Evolutionary conservation across 2,329 filamentous ascomycete genomes (phyloP).

Genomic region (Septoria linicola): DNA sequence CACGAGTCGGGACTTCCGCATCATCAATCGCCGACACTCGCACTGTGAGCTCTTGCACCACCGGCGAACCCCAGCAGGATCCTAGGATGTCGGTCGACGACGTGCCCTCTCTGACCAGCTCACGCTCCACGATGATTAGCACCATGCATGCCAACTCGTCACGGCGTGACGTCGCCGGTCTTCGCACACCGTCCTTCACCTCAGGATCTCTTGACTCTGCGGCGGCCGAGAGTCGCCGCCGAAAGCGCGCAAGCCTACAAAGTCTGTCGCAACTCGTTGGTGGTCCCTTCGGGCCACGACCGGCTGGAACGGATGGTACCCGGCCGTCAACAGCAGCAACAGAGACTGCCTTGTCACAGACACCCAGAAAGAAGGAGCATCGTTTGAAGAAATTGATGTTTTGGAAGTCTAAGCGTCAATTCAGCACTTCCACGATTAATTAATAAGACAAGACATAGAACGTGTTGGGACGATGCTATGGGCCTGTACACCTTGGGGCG

Average conservation of each 20-base stretch:
- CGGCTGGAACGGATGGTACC: conserved; percentile 16
- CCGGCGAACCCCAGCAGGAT: conserved; percentile 73
- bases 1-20: conserved; percentile 70
- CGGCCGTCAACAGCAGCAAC: conserved; percentile 48
- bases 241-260: conserved; percentile 72
- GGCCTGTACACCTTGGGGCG: too few relatives aligned
- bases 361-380: conserved; percentile 66
- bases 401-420: conserved; percentile 61
- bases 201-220: conserved; percentile 42
- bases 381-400: conserved; percentile 75
- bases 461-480: too few relatives aligned
- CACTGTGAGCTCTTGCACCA: conserved; percentile 66
- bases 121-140: conserved; percentile 71
- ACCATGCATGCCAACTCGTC: conserved; percentile 56
- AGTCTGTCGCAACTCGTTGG: conserved; percentile 75
- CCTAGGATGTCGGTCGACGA: conserved; percentile 69
- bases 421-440: conserved; percentile 26
- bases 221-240: conserved; percentile 53
- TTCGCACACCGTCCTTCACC: conserved; percentile 43
- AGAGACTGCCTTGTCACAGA: conserved; percentile 61
- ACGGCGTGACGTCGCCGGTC: conserved; percentile 37
- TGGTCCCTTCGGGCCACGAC: conserved; percentile 61
- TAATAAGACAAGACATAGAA: conserved; percentile 2
- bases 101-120: conserved; percentile 72
- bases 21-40: conserved; percentile 71